Evolutionary conservation across 306 rosid species (phyloP), one percentile per base, ranked within the genome.

Genomic region (Inga oerstediana): DNA sequence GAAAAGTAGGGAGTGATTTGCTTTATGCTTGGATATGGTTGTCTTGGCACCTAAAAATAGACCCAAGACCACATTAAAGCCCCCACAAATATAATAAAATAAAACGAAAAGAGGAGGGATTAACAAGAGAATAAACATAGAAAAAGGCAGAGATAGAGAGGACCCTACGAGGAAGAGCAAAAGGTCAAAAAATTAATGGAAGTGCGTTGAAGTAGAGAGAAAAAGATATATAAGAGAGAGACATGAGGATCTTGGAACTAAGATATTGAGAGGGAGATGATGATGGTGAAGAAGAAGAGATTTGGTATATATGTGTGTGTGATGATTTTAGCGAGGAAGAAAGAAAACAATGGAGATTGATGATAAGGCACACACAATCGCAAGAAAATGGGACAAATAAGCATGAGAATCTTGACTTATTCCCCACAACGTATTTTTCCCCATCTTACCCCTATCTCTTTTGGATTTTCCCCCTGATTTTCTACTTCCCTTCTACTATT

Each of bases 371-470:
- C 66, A 59, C 66, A 22, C 66, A 59, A 59, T 22, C 66, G 8
- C 32, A 59, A 9, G 0, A 59, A 22, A 22, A 56, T 77, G 83
- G 70, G 59, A 77, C 85, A 72, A 76, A 87, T 81, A 84, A 84
- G 87, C 79, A 78, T 84, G 89, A 87, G 82, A 87, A 87, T 87
- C 85, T 87, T 87, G 87, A 87, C 89, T 87, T 69, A 39, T 48
- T 5, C 45, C 2, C 15, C 62, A 15, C 66, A 80, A 77, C 75
- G 16, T 76, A 49, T 32, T 27, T 13, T 10, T 52, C 32, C 32
- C 32, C 27, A 19, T 56, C 30, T 19, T 56, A 8, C 10, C 70
- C 41, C 19, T 15, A 4, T 51, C 17, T 15, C 17, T 3, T 48
- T 3, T 32, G 34, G 34, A 32, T 12, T 10, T 3, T 9, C 24